Base-by-base conservation (phyloP, 1,139 yeast genomes). In the Candida buenavistaensis region DNA sequence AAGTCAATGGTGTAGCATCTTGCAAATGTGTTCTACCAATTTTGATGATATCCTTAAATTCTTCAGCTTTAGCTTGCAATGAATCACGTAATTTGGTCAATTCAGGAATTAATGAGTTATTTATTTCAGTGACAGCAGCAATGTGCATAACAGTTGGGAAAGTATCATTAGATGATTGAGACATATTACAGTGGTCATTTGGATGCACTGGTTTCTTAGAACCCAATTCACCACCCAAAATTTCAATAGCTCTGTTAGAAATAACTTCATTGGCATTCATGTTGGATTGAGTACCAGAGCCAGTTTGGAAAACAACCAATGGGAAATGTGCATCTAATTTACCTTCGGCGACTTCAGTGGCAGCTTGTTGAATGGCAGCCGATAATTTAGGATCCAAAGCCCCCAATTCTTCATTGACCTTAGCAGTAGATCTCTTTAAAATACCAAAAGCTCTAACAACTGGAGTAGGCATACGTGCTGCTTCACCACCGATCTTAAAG, bases 81-180 rank as follows among this genome's bases (percentile, higher is more conserved):
- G 96, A 75, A 54, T 83, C 87, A 64, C 86, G 85, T 55, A 92
- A 80, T 36, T 71, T 73, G 41, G 77, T 72, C 55, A 92, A 73
- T 54, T 88, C 85, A 23, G 98, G 98, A 37, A 92, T 52, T 60
- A 94, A 75, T 35, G 73, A 70, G 52, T 76, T 57, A 37, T 82
- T 72, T 66, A 92, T 86, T 69, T 92, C 96, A 33, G 85, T 76
- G 42, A 90, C 96, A 20, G 97, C 97, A 35, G 98, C 97, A 67
- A 92, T 92, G 71, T 92, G 98, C 98, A 92, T 92, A 40, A 92
- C 98, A 23, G 98, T 90, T 49, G 98, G 98, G 85, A 90, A 87
- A 39, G 98, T 92, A 67, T 92, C 98, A 63, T 92, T 92, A 32
- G 97, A 88, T 13, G 97, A 88, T 68, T 92, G 98, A 11, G 97